Evolutionary conservation across 192 early-diverging fungal genomes (phyloP), one percentile per base, ranked within the genome.

Genomic region (Coemansia sp.): DNA sequence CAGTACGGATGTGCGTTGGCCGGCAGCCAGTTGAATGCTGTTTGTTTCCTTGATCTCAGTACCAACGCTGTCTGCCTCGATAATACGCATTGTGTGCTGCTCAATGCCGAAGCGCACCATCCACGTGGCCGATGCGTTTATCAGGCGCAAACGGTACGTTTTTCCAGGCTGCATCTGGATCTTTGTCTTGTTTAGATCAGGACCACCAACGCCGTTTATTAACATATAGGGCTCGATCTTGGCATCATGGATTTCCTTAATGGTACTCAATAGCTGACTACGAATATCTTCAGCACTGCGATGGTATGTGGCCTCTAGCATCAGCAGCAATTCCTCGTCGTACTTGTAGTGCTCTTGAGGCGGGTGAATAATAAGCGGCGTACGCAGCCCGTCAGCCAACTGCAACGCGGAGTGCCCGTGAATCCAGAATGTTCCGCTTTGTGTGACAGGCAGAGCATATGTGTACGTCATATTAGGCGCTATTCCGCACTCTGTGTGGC

Each of bases 381-480:
- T 85, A 59, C 89, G 89, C 62, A 93, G 74, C 45, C 93, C 93
- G 60, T 95, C 93, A 30, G 91, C 87, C 68, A 92, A 94, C 78
- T 94, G 92, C 10, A 76, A 86, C 66, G 86, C n/a, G 92, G 86
- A 0, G 84, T 85, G 60, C 89, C 88, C 62, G 93, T n/a, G n/a
- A n/a, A n/a, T n/a, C 94, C 94, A 96, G 78, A 85, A 94, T 6
- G 92, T 94, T 33, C 94, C 94, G 26, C 85, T 83, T 66, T 95
- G 92, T 38, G 77, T 70, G 18, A 89, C 76, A 8, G 80, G 70
- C 56, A 90, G 87, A 14, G 77, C 83, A 66, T 95, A 95, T 1
- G 91, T 89, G 71, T n/a, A n/a, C n/a, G n/a, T n/a, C n/a, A n/a
- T n/a, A n/a, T n/a, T n/a, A n/a, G n/a, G n/a, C n/a, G n/a, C n/a